phyloP scores from a whole-genome alignment of 352 stramenopile genomes.

The Phytophthora syringae region DNA sequence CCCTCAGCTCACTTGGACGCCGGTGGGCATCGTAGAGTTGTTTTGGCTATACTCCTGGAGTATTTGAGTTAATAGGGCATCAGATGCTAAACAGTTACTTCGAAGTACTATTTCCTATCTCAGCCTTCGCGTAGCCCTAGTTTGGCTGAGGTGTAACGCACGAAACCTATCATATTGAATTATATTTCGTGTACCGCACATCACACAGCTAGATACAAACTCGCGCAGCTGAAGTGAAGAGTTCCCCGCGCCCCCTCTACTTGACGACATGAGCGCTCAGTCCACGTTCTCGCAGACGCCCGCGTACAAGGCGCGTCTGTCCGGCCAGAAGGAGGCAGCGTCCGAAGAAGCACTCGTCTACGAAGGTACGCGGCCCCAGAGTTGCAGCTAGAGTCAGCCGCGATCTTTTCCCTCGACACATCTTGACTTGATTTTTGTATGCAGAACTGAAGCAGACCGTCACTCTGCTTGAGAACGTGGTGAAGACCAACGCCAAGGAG shows the following conservation, averaged over 20 bases:
- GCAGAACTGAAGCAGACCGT: conserved; percentile 83
- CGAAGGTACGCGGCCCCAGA: conserved; percentile 46
- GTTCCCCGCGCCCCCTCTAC: conserved; percentile 3
- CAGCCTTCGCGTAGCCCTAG: too few relatives aligned
- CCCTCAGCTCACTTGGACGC: too few relatives aligned
- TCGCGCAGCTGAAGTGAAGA: conserved; percentile 10
- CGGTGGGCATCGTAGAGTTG: too few relatives aligned
- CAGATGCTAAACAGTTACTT: too few relatives aligned
- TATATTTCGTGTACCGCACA: too few relatives aligned
- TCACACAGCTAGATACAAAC: conserved; percentile 6
- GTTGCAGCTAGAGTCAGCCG: neutral
- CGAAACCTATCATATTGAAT: too few relatives aligned
- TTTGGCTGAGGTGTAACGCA: too few relatives aligned
- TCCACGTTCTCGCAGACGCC: conserved; percentile 83
- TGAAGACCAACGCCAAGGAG: conserved; percentile 88
- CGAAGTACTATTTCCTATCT: too few relatives aligned
- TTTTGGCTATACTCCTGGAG: too few relatives aligned
- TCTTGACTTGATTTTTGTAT: conserved; percentile 20
- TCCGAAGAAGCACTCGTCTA: conserved; percentile 70
- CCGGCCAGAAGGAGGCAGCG: conserved; percentile 55
- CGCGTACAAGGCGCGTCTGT: conserved; percentile 49
- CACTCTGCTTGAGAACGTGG: conserved; percentile 69
- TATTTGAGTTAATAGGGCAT: too few relatives aligned
- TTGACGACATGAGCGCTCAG: conserved; percentile 60
- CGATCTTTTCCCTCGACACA: conserved; percentile 13